A percentile compares a stretch with the other conserved stretches of the same genome.
Evolutionary conservation across 2,329 filamentous ascomycete genomes (phyloP).

Genomic region (Hymenoscyphus repandus): DNA sequence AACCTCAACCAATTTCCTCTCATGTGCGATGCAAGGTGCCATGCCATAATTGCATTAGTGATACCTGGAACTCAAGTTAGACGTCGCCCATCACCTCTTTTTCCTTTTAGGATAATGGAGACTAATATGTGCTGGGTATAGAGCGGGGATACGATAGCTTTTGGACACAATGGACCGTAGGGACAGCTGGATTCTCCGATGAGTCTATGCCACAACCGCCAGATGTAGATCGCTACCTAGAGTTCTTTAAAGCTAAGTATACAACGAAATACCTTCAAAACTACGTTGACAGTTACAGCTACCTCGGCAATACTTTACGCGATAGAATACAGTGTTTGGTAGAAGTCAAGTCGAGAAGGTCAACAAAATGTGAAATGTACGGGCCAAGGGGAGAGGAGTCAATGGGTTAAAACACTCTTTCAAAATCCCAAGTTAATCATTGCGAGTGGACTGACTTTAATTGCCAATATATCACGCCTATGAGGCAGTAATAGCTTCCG

Average conservation of each 20-base stretch:
- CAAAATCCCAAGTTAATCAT: constrained; percentile 6
- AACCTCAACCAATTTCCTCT: too few relatives aligned
- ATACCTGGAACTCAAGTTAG: constrained; percentile 11
- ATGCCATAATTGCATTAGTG: constrained; percentile 11
- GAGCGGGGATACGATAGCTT: constrained; percentile 27
- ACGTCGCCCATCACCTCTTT: neutral
- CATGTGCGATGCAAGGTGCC: too few relatives aligned
- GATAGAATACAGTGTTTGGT: constrained; percentile 22
- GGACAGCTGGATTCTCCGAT: constrained; percentile 30
- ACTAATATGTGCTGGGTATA: constrained; percentile 8
- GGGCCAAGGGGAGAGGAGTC: neutral
- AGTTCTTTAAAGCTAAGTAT: constrained; percentile 27
- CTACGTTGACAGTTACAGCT: constrained; percentile 15
- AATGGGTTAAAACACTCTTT: neutral
- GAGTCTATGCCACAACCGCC: constrained; percentile 26
- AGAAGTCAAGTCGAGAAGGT: constrained; percentile 8
- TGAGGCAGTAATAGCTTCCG: constrained; percentile 27
- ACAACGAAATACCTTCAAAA: constrained; percentile 28
- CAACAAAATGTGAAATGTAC: neutral
- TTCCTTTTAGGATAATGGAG: neutral
- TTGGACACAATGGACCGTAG: constrained; percentile 30
- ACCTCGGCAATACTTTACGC: constrained; percentile 9
- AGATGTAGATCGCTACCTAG: constrained; percentile 21
- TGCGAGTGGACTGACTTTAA: constrained; percentile 13
- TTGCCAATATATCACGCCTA: constrained; percentile 30